Conservation (phyloP, 23 red algal species). For the Gracilaria gracilis region DNA sequence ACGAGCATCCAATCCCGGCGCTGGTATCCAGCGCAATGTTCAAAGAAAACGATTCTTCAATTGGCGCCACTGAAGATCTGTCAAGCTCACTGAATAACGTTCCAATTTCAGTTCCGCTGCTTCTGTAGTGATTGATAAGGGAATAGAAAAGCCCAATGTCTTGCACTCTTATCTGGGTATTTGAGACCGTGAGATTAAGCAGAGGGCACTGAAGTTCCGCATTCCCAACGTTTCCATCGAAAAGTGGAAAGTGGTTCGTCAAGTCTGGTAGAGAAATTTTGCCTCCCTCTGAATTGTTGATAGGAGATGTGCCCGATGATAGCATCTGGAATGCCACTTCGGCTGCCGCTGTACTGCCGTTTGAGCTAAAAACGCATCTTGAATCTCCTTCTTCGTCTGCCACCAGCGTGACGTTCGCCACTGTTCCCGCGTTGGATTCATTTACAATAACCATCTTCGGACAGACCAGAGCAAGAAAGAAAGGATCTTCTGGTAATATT, state of each 20-base stretch:
- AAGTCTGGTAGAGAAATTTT: constrained; percentile 1
- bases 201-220: neutral
- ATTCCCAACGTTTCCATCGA: constrained; percentile 3
- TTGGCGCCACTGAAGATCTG: neutral
- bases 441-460: constrained; percentile 6
- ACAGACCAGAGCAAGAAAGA: constrained; percentile 7
- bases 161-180: constrained; percentile 13
- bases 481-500: constrained; percentile 7
- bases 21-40: constrained; percentile 21
- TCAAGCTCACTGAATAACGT: constrained; percentile 19
- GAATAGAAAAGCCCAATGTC: constrained; percentile 24
- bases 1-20: constrained; percentile 21
- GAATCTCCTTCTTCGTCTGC: neutral
- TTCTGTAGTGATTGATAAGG: neutral
- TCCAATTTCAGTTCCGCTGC: neutral
- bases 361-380: neutral
- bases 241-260: constrained; percentile 1
- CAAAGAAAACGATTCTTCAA: constrained; percentile 7
- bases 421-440: neutral
- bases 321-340: neutral
- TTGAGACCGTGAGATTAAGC: neutral
- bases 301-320: neutral
- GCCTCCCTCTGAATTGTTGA: neutral
- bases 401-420: neutral
- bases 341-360: neutral